Evolutionary conservation across 106 monocot genomes (phyloP).

Genomic region (Hemerocallis citrina): DNA sequence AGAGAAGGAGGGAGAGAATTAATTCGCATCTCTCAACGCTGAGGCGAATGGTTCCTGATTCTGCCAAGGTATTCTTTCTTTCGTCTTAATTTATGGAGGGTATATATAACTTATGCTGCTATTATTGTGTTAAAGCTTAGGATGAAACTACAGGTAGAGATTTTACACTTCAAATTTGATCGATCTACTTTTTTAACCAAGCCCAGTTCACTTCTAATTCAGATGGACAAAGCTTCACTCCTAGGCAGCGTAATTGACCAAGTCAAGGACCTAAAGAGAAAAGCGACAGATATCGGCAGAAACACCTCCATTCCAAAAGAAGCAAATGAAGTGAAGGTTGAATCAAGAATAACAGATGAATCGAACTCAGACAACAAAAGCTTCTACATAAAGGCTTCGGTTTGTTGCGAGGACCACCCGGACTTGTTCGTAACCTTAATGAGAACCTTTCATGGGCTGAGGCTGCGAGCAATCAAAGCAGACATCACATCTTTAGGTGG

Average conservation of each 20-base stretch:
- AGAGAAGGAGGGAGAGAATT: constrained; percentile 37
- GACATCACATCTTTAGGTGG: constrained; percentile 29
- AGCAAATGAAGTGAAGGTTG: constrained; percentile 23
- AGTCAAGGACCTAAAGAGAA: constrained; percentile 28
- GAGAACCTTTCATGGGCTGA: constrained; percentile 17
- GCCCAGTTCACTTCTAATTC: too few species aligned
- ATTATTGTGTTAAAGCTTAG: too few species aligned
- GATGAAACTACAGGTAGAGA: too few species aligned
- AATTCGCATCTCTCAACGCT: constrained; percentile 44
- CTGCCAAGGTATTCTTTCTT: constrained; percentile 34
- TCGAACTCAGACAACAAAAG: neutral
- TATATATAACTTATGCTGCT: too few species aligned
- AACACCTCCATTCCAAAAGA: constrained; percentile 15
- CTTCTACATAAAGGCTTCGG: constrained; percentile 23
- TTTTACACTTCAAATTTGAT: too few species aligned
- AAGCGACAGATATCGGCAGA: constrained; percentile 9
- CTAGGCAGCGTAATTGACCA: constrained; percentile 33
- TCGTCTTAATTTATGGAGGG: too few species aligned
- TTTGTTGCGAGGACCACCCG: constrained; percentile 48
- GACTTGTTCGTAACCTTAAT: constrained; percentile 23
- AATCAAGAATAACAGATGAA: neutral
- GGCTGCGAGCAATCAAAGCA: constrained; percentile 16
- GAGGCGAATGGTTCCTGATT: constrained; percentile 36
- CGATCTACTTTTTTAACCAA: too few species aligned
- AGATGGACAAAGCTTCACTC: constrained; percentile 56